Conservation (phyloP, 2,329 filamentous ascomycete species). For the Cladophialophora immunda region DNA sequence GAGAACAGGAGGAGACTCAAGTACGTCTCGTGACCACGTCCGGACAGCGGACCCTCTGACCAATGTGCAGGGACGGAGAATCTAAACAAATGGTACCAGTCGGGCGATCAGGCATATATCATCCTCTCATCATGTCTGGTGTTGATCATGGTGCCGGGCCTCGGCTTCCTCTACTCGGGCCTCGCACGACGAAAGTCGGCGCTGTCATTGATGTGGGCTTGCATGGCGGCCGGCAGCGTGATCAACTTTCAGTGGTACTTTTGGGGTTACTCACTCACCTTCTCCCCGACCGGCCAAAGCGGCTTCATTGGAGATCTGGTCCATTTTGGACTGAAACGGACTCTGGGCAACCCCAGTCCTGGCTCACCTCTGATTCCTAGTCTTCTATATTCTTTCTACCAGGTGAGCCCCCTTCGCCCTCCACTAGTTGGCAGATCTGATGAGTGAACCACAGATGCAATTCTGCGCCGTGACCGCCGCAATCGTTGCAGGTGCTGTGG, state of each 20-base stretch:
- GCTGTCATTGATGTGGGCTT: constrained; percentile 95
- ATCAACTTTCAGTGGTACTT: constrained; percentile 99
- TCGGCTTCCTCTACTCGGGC: constrained; percentile 96
- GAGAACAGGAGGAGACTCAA: constrained; percentile 76
- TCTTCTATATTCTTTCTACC: constrained; percentile 92
- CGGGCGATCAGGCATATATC: constrained; percentile 94
- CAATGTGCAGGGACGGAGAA: constrained; percentile 74
- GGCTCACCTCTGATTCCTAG: constrained; percentile 89
- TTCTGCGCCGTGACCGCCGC: constrained; percentile 93
- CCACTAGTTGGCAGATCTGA: not conserved
- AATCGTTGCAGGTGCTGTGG: constrained; percentile 89
- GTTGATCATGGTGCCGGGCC: constrained; percentile 93
- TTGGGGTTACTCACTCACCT: constrained; percentile 96
- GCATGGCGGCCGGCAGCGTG: constrained; percentile 91
- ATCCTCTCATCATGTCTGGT: constrained; percentile 66
- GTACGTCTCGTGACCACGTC: constrained; percentile 62
- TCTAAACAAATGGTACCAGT: constrained; percentile 92
- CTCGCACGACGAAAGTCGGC: constrained; percentile 98
- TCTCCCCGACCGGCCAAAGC: constrained; percentile 81
- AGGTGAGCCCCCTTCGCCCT: constrained; percentile 60
- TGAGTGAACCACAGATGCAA: constrained; percentile 75
- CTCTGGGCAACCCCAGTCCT: constrained; percentile 82
- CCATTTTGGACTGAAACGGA: constrained; percentile 88
- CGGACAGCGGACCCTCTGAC: constrained; percentile 2
- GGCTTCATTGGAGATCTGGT: constrained; percentile 90